A percentile compares a stretch with the other conserved stretches of the same genome.
phyloP scores from a whole-genome alignment of 441 rosid genomes.

The Croton laevigatus region DNA sequence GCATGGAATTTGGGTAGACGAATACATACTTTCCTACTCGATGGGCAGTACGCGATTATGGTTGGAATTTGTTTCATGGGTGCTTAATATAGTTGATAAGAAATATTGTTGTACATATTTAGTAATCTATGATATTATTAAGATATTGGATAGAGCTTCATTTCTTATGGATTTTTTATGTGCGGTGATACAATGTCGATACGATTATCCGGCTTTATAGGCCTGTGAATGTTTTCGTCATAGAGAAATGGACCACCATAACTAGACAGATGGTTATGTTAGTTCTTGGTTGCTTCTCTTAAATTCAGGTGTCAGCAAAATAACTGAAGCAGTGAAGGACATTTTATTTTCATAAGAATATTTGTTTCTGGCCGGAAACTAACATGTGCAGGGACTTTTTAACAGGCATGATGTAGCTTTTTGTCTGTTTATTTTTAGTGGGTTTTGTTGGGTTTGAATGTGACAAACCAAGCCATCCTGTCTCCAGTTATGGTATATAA shows the following conservation, averaged over 20 bases:
- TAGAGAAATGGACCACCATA: constrained; percentile 7
- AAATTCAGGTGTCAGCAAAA: not conserved
- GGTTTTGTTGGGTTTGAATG: not conserved
- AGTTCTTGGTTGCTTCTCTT: not conserved
- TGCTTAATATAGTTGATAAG: constrained; percentile 17
- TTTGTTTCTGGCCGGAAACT: not conserved
- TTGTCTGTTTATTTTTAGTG: not conserved
- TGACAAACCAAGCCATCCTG: not conserved
- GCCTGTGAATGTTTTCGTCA: no score
- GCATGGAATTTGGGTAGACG: constrained; percentile 17
- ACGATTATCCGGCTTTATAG: no score
- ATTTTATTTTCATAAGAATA: not conserved
- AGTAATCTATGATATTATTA: not conserved
- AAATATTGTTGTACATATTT: constrained; percentile 18
- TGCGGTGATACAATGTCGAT: no score
- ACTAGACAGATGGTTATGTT: no score
- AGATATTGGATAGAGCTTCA: not conserved
- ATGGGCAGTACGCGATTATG: constrained; percentile 1
- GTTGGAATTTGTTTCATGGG: constrained; percentile 15
- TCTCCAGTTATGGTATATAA: not conserved
- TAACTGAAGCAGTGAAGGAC: not conserved
- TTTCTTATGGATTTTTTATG: not conserved
- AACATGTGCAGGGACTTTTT: not conserved
- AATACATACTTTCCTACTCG: not conserved
- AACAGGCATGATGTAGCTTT: not conserved